These are phyloP conservation scores for Triangularia verruculosa DNA, from an alignment of 2,329 filamentous ascomycete genomes.

Conservation along the genomic window DNA sequence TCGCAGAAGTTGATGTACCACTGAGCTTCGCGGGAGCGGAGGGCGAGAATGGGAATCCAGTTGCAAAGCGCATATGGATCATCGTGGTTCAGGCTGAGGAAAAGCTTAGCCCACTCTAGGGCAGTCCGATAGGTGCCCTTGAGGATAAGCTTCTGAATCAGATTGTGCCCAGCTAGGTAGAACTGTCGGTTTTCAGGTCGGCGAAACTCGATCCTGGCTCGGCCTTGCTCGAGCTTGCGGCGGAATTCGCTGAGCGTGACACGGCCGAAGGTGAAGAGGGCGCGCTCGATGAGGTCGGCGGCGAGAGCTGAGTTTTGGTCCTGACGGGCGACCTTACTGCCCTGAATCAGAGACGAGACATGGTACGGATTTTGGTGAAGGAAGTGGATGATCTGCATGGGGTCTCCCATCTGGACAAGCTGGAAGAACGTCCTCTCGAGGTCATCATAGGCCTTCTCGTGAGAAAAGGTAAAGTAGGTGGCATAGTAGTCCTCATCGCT, in stretches of 20 bases:
- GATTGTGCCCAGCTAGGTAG: conserved; percentile 85
- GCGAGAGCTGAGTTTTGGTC: conserved; percentile 84
- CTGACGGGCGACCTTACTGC: conserved; percentile 87
- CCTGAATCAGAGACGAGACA: conserved; percentile 88
- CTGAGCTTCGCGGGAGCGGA: conserved; percentile 74
- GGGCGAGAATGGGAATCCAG: conserved; percentile 76
- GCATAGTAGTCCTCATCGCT: conserved; percentile 41
- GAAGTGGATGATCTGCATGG: conserved; percentile 74
- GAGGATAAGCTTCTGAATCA: conserved; percentile 78
- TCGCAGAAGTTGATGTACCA: conserved; percentile 71
- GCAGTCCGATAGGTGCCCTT: conserved; percentile 94
- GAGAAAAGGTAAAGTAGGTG: conserved; percentile 73
- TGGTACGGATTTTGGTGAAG: conserved; percentile 80
- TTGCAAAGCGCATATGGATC: conserved; percentile 85
- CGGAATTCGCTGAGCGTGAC: conserved; percentile 81
- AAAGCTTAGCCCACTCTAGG: conserved; percentile 87
- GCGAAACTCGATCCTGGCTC: conserved; percentile 75
- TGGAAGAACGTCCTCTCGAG: conserved; percentile 74
- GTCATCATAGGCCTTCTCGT: conserved; percentile 69
- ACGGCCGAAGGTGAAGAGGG: conserved; percentile 89
- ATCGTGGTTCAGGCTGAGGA: conserved; percentile 69
- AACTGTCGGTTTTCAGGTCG: conserved; percentile 88
- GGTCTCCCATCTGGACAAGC: conserved; percentile 80
- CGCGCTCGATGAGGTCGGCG: conserved; percentile 83
- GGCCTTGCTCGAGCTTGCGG: conserved; percentile 70